These are phyloP conservation scores for Arctium minus DNA, from an alignment of 129 eudicot species.

Conservation along the genomic window DNA sequence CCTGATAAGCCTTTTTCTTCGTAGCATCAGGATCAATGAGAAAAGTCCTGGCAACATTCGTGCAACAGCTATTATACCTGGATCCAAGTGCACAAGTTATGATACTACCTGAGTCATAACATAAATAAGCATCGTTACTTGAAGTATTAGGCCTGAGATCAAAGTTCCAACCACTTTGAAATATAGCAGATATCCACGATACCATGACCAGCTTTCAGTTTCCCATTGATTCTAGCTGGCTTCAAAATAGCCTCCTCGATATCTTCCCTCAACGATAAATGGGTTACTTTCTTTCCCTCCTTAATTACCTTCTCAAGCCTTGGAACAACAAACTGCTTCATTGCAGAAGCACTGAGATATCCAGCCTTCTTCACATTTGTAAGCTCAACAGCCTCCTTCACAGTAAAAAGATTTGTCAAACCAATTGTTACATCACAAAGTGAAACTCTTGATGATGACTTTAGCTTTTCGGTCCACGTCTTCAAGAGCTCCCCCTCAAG, in stretches of 20 bases:
- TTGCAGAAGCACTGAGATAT: slow-evolving; percentile 45
- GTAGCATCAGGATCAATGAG: slow-evolving; percentile 43
- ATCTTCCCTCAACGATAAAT: slow-evolving; percentile 57
- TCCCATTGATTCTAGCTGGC: slow-evolving; percentile 44
- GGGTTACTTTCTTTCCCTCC: slow-evolving; percentile 55
- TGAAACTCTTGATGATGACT: slow-evolving; percentile 20
- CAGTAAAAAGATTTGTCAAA: slow-evolving; percentile 58
- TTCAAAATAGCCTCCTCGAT: slow-evolving; percentile 55
- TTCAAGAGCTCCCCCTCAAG: slow-evolving; percentile 66
- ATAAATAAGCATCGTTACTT: slow-evolving; percentile 49
- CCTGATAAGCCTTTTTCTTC: slow-evolving; percentile 58
- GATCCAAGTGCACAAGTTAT: slow-evolving; percentile 62
- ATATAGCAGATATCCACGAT: slow-evolving; percentile 50
- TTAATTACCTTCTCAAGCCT: slow-evolving; percentile 63
- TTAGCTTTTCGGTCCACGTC: slow-evolving; percentile 44
- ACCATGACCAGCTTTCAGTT: slow-evolving; percentile 52
- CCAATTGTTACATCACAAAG: slow-evolving; percentile 52
- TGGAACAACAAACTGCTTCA: slow-evolving; percentile 63
- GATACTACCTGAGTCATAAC: slow-evolving; percentile 58
- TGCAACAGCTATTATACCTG: slow-evolving; percentile 57
- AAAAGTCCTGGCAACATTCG: slow-evolving; percentile 58
- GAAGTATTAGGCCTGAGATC: slow-evolving; percentile 64
- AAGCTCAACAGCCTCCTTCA: slow-evolving; percentile 45
- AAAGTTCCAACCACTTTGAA: slow-evolving; percentile 71
- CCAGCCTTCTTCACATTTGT: slow-evolving; percentile 58